Evolutionary conservation across 768 basidiomycete species (phyloP), one percentile per base, ranked within the genome.

Genomic region (Pulveroboletus sp.): DNA sequence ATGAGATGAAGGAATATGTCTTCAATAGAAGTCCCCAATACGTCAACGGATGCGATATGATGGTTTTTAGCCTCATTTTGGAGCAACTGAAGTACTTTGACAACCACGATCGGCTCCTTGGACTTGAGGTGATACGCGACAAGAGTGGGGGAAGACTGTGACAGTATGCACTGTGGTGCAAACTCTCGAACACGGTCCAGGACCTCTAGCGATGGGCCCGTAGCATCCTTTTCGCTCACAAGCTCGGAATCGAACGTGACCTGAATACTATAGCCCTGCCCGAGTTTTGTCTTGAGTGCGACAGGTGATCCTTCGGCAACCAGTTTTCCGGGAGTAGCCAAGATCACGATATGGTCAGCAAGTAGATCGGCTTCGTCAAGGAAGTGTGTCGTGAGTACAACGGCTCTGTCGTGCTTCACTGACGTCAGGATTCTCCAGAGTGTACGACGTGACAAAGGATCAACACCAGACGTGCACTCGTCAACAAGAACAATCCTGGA

Each of bases 301-400:
- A 90, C 86, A 3, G 89, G 89, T 1, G 86, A 75, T 7, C 85
- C 87, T 39, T 81, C 75, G 0, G 87, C 88, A 1, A 90, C 77
- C 2, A 89, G 71, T 54, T 80, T 85, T 17, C 88, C 89, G 2
- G 88, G 88, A 0, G 85, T 80, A 12, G 83, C 82, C 4, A 91
- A 71, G 46, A 90, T 82, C 0, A 83, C 85, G 45, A 91, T 86
- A 18, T 81, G 73, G 57, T 91, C 88, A 0, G 81, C 88, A 12
- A 91, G 71, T 4, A 90, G 71, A 59, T 90, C 88, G 0, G 88
- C 88, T 64, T 89, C 86, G 50, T 89, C 87, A 2, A 89, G 73
- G 68, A 87, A 86, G 68, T 90, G 89, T 0, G 88, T 92, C 0
- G 89, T 90, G 62, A 89, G 83, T 3, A 90, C 71, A 33, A 90